Percentiles rank a stretch among this genome's conserved stretches.
Conservation (phyloP, 805 yeast genomes). For the Hanseniaspora mollemarum region DNA sequence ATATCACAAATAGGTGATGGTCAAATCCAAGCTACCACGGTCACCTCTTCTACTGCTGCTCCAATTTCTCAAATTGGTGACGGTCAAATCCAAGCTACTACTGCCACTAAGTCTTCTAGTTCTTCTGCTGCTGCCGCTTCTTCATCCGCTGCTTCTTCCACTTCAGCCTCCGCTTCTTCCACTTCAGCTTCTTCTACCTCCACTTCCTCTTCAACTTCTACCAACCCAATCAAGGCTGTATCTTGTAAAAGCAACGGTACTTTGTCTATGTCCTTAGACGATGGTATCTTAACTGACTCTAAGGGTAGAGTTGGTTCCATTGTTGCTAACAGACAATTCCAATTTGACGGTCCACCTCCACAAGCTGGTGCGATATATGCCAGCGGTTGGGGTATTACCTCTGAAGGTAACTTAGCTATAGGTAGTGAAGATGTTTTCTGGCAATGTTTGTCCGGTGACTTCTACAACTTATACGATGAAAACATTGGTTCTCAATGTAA, state of each 20-base stretch:
- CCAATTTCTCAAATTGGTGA: constrained; percentile 34
- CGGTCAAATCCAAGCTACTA: constrained; percentile 44
- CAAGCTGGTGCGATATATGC: constrained; percentile 59
- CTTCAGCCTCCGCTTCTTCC: constrained; percentile 21
- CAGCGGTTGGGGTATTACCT: constrained; percentile 48
- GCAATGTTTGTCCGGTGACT: constrained; percentile 54
- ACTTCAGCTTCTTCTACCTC: constrained; percentile 21
- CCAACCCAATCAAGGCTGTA: constrained; percentile 17
- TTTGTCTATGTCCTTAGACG: constrained; percentile 41
- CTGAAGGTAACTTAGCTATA: constrained; percentile 47
- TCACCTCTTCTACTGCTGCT: constrained; percentile 22
- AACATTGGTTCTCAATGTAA: constrained; percentile 44
- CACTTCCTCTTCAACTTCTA: constrained; percentile 21
- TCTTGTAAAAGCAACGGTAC: constrained; percentile 31
- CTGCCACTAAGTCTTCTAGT: constrained; percentile 27
- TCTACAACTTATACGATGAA: constrained; percentile 56
- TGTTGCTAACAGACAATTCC: constrained; percentile 66
- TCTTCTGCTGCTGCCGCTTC: constrained; percentile 21
- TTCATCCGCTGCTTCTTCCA: constrained; percentile 21
- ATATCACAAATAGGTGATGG: constrained; percentile 42
- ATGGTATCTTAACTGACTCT: constrained; percentile 42
- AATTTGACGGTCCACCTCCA: constrained; percentile 69
- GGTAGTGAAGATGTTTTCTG: constrained; percentile 48
- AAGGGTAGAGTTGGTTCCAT: constrained; percentile 58
- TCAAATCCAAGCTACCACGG: constrained; percentile 35